Evolutionary conservation across 2,329 filamentous ascomycete genomes (phyloP).

Genomic region (Penicillium palitans): DNA sequence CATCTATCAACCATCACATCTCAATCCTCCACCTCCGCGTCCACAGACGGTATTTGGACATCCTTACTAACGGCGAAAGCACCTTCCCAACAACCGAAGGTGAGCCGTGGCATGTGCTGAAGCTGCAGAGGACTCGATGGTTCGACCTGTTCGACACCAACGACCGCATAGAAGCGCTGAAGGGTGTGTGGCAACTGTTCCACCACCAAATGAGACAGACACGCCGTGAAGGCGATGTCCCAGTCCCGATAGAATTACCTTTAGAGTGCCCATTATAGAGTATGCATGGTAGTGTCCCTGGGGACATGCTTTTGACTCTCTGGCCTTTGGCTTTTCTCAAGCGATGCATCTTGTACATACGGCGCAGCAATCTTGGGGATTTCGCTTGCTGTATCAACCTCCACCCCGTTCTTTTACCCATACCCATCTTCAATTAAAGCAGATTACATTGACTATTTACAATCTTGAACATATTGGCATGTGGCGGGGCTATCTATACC

Average conservation of each 20-base stretch:
- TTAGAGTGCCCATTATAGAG: slow-evolving; percentile 4
- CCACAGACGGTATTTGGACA: slow-evolving; percentile 58
- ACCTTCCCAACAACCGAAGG: slow-evolving; percentile 29
- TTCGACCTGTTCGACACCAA: slow-evolving; percentile 57
- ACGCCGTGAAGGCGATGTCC: slow-evolving; percentile 10
- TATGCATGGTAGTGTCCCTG: background rate
- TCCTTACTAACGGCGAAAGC: slow-evolving; percentile 49
- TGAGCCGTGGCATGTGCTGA: slow-evolving; percentile 53
- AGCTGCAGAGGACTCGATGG: slow-evolving; percentile 58
- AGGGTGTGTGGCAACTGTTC: slow-evolving; percentile 60
- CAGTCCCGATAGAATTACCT: background rate
- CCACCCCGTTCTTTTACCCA: background rate
- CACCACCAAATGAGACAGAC: slow-evolving; percentile 51
- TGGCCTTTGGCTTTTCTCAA: background rate
- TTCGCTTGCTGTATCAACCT: background rate
- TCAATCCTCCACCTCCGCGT: slow-evolving; percentile 60
- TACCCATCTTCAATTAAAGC: slow-evolving; percentile 12
- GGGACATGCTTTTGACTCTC: background rate
- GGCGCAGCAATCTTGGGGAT: background rate
- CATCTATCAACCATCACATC: slow-evolving; percentile 63
- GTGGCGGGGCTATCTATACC: background rate
- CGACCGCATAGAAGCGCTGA: slow-evolving; percentile 57
- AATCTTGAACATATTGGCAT: background rate
- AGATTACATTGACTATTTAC: background rate
- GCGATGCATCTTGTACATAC: slow-evolving; percentile 22